Base-by-base conservation (phyloP, 1,284 basidiomycete genomes). In the Sanghuangporus sanghuang region DNA sequence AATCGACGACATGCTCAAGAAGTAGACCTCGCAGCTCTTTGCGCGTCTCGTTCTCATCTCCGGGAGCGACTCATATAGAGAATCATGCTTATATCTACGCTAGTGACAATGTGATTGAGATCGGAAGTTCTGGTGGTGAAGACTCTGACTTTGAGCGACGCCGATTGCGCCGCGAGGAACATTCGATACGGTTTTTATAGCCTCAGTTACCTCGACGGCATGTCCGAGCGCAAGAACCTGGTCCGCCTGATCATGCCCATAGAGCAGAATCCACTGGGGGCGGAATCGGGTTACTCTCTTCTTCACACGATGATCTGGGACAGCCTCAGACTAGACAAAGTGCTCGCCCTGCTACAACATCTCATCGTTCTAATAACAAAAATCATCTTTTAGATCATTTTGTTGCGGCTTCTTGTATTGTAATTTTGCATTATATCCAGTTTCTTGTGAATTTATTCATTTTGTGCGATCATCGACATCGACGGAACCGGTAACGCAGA, bases 11-110 rank as follows among this genome's bases (percentile, higher is more conserved):
- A 12, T 21, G 27, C 2, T 57, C 53, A 21, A 38, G 63, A 42
- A 56, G 44, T 36, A 61, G 54, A 40, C 40, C 57, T 11, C 48
- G 32, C 32, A 9, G 32, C 27, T 32, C n/a, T n/a, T 39, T 57
- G 3, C 59, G 59, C 23, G 63, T 64, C 32, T 64, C 63, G 21
- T 64, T 64, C 21, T 64, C 63, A 14, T 61, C 63, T 8, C 63
- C 63, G 2, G 63, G 61, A 36, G 63, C 63, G 40, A 57, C 52
- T 21, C 59, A 61, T 23, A 64, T 64, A 9, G 63, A 64, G 12
- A 59, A 64, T 35, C 36, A 44, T 11, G 39, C 39, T 12, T 60
- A 55, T 27, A 39, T 46, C 7, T 59, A 21, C 40, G 60, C 23
- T 7, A 35, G 35, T 27, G 38, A 48, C 16, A 11, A 36, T 32